These are phyloP conservation scores for Tylopilus cervinicoccineus DNA, from an alignment of 768 basidiomycete genomes.

Conservation along the genomic window DNA sequence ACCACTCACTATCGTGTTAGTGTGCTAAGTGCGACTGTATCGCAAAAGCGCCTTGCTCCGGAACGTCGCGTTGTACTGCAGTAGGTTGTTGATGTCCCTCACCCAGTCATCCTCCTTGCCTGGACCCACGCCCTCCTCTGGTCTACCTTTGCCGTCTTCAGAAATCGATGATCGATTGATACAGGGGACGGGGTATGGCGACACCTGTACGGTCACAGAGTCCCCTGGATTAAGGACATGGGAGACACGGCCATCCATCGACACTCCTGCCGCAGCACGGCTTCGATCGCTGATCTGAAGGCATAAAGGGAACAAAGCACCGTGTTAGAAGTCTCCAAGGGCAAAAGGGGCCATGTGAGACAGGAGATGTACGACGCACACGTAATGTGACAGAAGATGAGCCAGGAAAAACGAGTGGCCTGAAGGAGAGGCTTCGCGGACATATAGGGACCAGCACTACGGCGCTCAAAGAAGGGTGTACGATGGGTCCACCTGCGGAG, in stretches of 20 bases:
- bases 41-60: conserved; percentile 81
- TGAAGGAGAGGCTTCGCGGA: conserved; percentile 86
- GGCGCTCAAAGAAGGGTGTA: conserved; percentile 87
- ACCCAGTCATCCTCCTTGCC: conserved; percentile 94
- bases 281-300: conserved; percentile 78
- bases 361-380: conserved; percentile 39
- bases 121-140: conserved; percentile 64
- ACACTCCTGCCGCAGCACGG: conserved; percentile 83
- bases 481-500: conserved; percentile 93
- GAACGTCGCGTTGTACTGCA: conserved; percentile 95
- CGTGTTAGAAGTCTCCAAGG: conserved; percentile 2
- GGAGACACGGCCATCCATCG: conserved; percentile 89
- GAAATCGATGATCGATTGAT: conserved; percentile 82
- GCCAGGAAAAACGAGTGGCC: conserved; percentile 86
- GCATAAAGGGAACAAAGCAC: background rate
- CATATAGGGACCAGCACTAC: conserved; percentile 95
- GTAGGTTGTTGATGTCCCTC: conserved; percentile 90
- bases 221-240: conserved; percentile 82
- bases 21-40: conserved; percentile 50
- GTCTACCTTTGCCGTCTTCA: conserved; percentile 39
- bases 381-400: conserved; percentile 72
- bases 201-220: conserved; percentile 79
- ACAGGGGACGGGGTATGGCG: conserved; percentile 88
- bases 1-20: conserved; percentile 11
- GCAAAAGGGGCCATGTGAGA: background rate